Evolutionary conservation across 140 eudicot species (phyloP).

Genomic region (Oenanthe javanica): DNA sequence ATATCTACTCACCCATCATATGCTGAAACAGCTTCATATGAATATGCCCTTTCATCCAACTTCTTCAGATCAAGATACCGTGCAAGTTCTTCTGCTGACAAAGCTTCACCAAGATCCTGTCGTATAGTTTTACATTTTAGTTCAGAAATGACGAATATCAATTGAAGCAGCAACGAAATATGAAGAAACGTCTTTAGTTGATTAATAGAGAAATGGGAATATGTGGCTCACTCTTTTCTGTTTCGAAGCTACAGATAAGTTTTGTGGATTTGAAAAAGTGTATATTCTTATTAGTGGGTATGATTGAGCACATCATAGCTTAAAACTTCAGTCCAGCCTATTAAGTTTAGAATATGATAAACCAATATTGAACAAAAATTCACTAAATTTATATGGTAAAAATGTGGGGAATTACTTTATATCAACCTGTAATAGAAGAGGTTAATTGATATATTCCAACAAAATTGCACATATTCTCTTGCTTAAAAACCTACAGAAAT

Average conservation of each 20-base stretch:
- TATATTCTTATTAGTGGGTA: neutral
- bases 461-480: neutral
- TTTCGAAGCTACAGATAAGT: neutral
- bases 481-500: neutral
- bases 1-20: conserved; percentile 62
- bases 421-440: neutral
- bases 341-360: neutral
- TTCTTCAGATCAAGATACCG: conserved; percentile 83
- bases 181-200: neutral
- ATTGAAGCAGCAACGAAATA: neutral
- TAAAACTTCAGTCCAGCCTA: neutral
- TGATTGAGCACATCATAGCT: neutral
- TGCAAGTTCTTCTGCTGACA: conserved; percentile 77
- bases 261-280: neutral
- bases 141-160: neutral
- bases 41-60: conserved; percentile 80
- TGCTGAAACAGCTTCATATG: conserved; percentile 88
- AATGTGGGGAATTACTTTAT: neutral
- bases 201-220: neutral
- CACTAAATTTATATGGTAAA: neutral
- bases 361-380: neutral
- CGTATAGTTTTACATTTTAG: neutral
- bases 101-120: conserved; percentile 88
- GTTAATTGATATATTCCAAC: neutral
- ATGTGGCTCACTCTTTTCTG: neutral